Percentiles rank a stretch among this genome's conserved stretches.
Conservation (phyloP, 768 basidiomycete genomes). For the Lactarius evosmus region DNA sequence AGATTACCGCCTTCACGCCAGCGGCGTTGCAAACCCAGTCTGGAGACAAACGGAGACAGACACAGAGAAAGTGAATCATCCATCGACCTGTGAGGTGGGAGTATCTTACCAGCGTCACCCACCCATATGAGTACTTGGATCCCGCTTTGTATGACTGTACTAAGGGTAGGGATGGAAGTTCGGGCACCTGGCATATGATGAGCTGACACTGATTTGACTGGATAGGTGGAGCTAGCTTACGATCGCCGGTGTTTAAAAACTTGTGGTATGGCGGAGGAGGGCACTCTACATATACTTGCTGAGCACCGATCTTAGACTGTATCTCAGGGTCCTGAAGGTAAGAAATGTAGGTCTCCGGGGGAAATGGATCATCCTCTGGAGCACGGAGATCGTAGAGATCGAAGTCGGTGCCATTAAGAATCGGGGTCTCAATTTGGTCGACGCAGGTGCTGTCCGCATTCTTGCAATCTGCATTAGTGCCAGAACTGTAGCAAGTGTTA, state of each 20-base stretch:
- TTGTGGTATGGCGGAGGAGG: conserved; percentile 38
- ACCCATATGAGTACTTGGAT: conserved; percentile 49
- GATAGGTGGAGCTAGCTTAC: conserved; percentile 37
- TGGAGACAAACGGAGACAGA: conserved; percentile 28
- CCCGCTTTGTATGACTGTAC: background rate
- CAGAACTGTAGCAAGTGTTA: conserved; percentile 43
- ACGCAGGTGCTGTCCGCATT: conserved; percentile 46
- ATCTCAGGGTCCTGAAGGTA: conserved; percentile 28
- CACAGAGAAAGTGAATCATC: conserved; percentile 40
- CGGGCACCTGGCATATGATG: conserved; percentile 31
- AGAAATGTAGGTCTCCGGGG: conserved; percentile 34
- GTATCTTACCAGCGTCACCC: conserved; percentile 34
- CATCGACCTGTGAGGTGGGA: background rate
- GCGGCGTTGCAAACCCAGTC: conserved; percentile 46
- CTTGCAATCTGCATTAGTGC: conserved; percentile 46
- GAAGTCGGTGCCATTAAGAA: too few relatives aligned
- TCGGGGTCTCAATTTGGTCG: conserved; percentile 45
- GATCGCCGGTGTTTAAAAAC: conserved; percentile 43
- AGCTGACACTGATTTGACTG: background rate
- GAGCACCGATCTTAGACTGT: conserved; percentile 37
- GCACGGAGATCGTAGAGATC: conserved; percentile 47
- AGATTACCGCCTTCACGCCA: conserved; percentile 49
- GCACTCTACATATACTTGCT: conserved; percentile 36
- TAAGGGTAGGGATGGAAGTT: background rate
- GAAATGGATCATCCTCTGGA: conserved; percentile 39